Base-by-base conservation (phyloP, 129 eudicot genomes). In the Flaveria brownii region DNA sequence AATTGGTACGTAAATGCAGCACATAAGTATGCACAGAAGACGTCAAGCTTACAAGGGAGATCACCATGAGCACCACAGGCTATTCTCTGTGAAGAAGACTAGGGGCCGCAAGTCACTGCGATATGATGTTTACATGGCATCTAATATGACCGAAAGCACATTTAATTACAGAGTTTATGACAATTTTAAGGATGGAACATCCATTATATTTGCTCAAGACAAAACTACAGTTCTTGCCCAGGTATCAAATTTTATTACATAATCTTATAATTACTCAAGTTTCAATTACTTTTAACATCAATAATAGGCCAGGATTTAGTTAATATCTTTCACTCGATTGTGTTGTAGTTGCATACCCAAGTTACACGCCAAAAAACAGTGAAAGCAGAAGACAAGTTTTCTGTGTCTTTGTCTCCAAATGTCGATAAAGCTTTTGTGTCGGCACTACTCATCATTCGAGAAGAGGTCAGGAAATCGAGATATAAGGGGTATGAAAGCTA, bases 31-130 rank as follows among this genome's bases (percentile, higher is more conserved):
- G 75, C 84, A 80, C 33, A 67, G 84, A 80, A 80, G 84, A 45
- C 84, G 84, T 61, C 84, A 80, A 46, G 80, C 84, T 28, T 80
- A 67, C 80, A 74, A 75, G 50, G 84, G 84, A 74, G 84, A 80
- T 74, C 79, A 61, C 75, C 52, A 65, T 74, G 84, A 78, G 25
- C 82, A 80, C 55, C 84, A 80, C 26, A 55, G 80, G 57, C 54
- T 80, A 25, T 80, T 80, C 63, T 73, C 75, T 2, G 84, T 80
- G 52, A 80, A 80, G 76, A 80, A 74, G 75, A 67, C 84, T 10
- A 68, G 84, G 74, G 84, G 80, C 54, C 50, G 13, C 64, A 80
- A 80, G 30, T 80, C 84, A 45, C 63, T 74, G 9, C 54, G 79
- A 57, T 80, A 54, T 11, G 84, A 80, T 33, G 84, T 80, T 55